Conservation (phyloP, 2,329 filamentous ascomycete species). For the Stemphylium vesicarium region DNA sequence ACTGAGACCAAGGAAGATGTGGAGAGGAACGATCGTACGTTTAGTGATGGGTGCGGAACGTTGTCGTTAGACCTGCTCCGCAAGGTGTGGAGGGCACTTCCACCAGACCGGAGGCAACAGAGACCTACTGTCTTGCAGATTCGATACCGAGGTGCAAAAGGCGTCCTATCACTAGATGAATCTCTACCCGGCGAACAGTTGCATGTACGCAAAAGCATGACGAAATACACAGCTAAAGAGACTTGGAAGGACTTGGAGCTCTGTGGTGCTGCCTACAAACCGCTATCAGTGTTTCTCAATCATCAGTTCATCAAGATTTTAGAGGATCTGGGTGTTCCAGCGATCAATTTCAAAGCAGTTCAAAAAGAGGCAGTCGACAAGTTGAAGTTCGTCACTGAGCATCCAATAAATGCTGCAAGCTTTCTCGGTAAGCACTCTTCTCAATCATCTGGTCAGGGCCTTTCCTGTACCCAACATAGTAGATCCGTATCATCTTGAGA, state of each 20-base stretch:
- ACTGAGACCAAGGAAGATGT: constrained; percentile 59
- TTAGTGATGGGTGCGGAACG: constrained; percentile 81
- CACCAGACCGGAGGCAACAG: constrained; percentile 45
- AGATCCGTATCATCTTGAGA: no score
- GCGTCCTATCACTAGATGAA: constrained; percentile 64
- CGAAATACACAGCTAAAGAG: constrained; percentile 69
- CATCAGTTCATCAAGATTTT: constrained; percentile 84
- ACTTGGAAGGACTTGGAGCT: constrained; percentile 66
- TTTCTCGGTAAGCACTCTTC: constrained; percentile 59
- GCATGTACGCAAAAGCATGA: constrained; percentile 74
- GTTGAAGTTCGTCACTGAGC: constrained; percentile 65
- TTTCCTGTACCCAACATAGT: background rate
- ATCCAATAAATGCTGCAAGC: constrained; percentile 65
- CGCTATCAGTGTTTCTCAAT: constrained; percentile 75
- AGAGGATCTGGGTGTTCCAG: constrained; percentile 72
- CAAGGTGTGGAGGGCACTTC: constrained; percentile 65
- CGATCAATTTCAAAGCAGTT: constrained; percentile 66
- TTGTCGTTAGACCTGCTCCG: constrained; percentile 67
- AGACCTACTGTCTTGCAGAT: constrained; percentile 66
- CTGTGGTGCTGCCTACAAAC: constrained; percentile 71
- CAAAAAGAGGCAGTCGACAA: constrained; percentile 68
- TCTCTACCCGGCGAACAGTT: constrained; percentile 64
- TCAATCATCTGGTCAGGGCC: background rate
- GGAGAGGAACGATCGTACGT: constrained; percentile 63
- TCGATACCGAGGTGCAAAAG: constrained; percentile 75